A percentile compares a stretch with the other conserved stretches of the same genome.
Conservation (phyloP, 129 eudicot genomes). For the Pittosporum tobira region DNA sequence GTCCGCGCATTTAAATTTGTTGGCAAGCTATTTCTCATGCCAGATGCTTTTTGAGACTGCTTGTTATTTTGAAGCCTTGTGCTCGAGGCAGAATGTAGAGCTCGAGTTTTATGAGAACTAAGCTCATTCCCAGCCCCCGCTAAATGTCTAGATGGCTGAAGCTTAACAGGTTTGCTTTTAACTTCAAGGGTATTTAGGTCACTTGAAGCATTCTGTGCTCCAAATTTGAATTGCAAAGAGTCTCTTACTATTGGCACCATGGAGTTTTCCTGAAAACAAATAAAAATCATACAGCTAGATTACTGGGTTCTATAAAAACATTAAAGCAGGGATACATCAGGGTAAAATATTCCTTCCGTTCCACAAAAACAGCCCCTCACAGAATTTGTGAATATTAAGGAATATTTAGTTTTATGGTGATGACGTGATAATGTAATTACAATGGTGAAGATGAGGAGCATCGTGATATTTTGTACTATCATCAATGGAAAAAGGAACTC, state of each 20-base stretch:
- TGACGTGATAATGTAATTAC: no score
- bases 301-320: not conserved
- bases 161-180: slow-evolving; percentile 17
- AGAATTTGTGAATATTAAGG: no score
- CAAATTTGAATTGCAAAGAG: slow-evolving; percentile 15
- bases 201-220: slow-evolving; percentile 13
- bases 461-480: no score
- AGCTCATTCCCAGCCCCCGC: not conserved
- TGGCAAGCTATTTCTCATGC: not conserved
- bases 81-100: not conserved
- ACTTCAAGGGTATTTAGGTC: not conserved
- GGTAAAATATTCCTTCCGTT: no score
- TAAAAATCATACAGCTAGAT: not conserved
- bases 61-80: not conserved
- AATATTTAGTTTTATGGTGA: no score
- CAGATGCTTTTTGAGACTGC: not conserved
- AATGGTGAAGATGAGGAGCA: no score
- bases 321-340: not conserved
- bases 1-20: not conserved
- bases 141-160: slow-evolving; percentile 1
- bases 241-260: slow-evolving; percentile 6
- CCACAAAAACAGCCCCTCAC: no score
- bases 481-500: no score
- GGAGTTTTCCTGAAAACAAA: slow-evolving; percentile 24
- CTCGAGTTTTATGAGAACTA: not conserved